These are phyloP conservation scores for Solanum lycopersicoides DNA, from an alignment of 257 asterid genomes.

Conservation along the genomic window DNA sequence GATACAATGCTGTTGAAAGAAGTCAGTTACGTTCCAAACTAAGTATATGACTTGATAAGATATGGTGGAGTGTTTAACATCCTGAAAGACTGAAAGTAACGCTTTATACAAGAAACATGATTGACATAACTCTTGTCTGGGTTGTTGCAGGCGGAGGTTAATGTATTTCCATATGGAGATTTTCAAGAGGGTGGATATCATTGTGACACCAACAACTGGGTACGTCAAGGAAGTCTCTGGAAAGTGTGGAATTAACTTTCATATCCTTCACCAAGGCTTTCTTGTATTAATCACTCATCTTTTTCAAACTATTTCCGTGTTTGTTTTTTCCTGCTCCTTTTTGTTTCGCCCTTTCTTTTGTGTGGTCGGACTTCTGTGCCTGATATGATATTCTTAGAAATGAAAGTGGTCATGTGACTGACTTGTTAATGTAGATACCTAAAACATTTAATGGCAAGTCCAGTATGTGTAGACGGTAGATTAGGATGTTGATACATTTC, in stretches of 20 bases:
- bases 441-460: neutral
- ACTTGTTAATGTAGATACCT: neutral
- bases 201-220: slow-evolving; percentile 98
- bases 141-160: slow-evolving; percentile 66
- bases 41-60: neutral
- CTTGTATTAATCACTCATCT: neutral
- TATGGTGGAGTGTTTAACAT: neutral
- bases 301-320: neutral
- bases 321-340: neutral
- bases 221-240: slow-evolving; percentile 15
- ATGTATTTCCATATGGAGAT: slow-evolving; percentile 78
- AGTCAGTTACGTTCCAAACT: neutral
- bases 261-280: neutral
- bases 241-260: neutral
- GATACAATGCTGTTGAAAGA: neutral
- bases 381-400: neutral
- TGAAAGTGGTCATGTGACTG: neutral
- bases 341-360: neutral
- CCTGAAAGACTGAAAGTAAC: neutral
- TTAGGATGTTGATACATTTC: neutral
- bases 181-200: slow-evolving; percentile 75
- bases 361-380: neutral
- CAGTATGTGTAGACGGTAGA: neutral
- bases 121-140: neutral
- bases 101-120: neutral